Percentiles rank a stretch among this genome's conserved stretches.
These are phyloP conservation scores for Acephala macrosclerotiorum DNA, from an alignment of 2,329 filamentous ascomycete species.

Conservation along the genomic window DNA sequence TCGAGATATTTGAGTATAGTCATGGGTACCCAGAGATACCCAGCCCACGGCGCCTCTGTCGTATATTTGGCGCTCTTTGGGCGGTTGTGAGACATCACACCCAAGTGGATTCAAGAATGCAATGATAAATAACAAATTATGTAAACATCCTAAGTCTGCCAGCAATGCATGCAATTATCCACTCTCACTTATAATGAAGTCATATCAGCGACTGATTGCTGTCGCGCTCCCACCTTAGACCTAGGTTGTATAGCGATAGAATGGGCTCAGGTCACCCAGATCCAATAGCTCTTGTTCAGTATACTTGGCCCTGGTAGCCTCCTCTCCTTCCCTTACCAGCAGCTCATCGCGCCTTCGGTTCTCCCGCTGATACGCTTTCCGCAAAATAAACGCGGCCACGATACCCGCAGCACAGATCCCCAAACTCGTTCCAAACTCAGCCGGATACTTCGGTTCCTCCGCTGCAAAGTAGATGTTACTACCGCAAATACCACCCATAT, in stretches of 20 bases:
- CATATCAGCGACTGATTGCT: too few species aligned
- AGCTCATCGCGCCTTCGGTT: conserved; percentile 57
- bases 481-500: conserved; percentile 45
- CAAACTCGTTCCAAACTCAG: conserved; percentile 48
- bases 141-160: too few species aligned
- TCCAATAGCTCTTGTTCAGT: conserved; percentile 39
- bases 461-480: conserved; percentile 48
- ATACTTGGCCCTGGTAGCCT: conserved; percentile 49
- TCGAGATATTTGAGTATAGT: too few species aligned
- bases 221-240: too few species aligned
- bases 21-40: too few species aligned
- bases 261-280: conserved; percentile 46
- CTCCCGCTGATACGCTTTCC: conserved; percentile 27
- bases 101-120: too few species aligned
- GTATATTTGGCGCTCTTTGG: too few species aligned
- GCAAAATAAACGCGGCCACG: conserved; percentile 20
- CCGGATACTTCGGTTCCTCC: conserved; percentile 46
- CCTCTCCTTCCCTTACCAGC: conserved; percentile 56
- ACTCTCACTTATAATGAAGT: too few species aligned
- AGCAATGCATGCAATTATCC: too few species aligned
- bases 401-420: conserved; percentile 32
- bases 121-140: too few species aligned
- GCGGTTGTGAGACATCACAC: too few species aligned
- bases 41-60: too few species aligned
- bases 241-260: conserved; percentile 32